Evolutionary conservation across 148 eudicot species (phyloP).

Genomic region (Agrostemma githago): DNA sequence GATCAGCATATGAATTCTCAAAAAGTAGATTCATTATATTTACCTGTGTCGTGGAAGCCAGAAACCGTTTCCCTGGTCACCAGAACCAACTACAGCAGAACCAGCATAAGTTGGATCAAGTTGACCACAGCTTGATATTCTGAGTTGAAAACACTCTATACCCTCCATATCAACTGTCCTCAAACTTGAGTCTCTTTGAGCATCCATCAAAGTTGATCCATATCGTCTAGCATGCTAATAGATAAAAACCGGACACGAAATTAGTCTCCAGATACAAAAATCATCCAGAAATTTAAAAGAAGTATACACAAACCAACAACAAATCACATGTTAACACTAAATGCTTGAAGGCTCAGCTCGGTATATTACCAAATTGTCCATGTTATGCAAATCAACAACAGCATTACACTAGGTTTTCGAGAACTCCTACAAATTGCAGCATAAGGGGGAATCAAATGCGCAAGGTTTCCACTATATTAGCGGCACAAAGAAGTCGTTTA

Average conservation of each 20-base stretch:
- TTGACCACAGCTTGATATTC: constrained; percentile 7
- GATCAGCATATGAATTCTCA: neutral
- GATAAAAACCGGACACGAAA: neutral
- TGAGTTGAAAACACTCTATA: constrained; percentile 14
- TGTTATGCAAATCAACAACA: neutral
- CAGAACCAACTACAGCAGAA: constrained; percentile 5
- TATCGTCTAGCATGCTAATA: constrained; percentile 18
- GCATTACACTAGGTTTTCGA: neutral
- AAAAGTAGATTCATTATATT: neutral
- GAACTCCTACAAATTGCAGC: neutral
- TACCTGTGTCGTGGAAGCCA: constrained; percentile 34
- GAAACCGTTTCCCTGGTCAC: constrained; percentile 20
- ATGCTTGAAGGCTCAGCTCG: neutral
- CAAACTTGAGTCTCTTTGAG: constrained; percentile 11
- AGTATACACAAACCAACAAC: neutral
- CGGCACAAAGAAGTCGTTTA: neutral
- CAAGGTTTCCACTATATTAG: neutral
- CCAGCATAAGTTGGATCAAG: constrained; percentile 15
- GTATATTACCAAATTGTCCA: neutral
- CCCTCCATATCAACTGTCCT: constrained; percentile 16
- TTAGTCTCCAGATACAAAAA: constrained; percentile 8
- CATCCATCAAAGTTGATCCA: constrained; percentile 9
- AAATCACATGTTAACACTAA: neutral
- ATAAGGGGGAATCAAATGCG: neutral
- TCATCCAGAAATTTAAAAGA: neutral